These are phyloP conservation scores for Luffa aegyptiaca DNA, from an alignment of 306 rosid species.

Conservation along the genomic window DNA sequence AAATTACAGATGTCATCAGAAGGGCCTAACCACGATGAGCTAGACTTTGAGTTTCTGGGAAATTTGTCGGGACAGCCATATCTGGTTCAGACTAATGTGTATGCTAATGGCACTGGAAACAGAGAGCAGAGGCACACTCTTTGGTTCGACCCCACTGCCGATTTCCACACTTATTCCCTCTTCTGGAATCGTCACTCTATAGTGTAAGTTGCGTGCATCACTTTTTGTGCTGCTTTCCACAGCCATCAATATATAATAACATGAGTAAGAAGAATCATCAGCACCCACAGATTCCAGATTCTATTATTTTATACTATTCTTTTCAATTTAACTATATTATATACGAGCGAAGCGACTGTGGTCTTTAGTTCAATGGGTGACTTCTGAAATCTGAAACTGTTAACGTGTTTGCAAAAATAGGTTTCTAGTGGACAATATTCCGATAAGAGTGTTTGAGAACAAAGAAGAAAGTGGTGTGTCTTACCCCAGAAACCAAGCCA, in stretches of 20 bases:
- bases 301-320: not conserved
- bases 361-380: not conserved
- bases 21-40: slow-evolving; percentile 7
- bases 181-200: slow-evolving; percentile 4
- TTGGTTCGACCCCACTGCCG: slow-evolving; percentile 17
- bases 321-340: not conserved
- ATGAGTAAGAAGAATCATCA: not conserved
- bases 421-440: slow-evolving; percentile 14
- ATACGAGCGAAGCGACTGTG: not conserved
- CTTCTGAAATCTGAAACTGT: too few species aligned
- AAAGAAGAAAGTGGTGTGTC: slow-evolving; percentile 9
- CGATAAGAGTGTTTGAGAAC: slow-evolving; percentile 9
- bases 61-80: slow-evolving; percentile 12
- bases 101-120: slow-evolving; percentile 13
- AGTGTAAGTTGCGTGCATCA: not conserved
- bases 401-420: not conserved
- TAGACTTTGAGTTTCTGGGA: slow-evolving; percentile 16
- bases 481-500: slow-evolving; percentile 8
- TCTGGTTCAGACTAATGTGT: slow-evolving; percentile 13
- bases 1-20: slow-evolving; percentile 11
- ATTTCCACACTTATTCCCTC: slow-evolving; percentile 14
- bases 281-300: not conserved
- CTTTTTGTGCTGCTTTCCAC: not conserved
- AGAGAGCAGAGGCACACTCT: slow-evolving; percentile 17
- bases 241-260: not conserved